Conservation (phyloP, 78 protist genomes). For the Emiliania huxleyi region DNA sequence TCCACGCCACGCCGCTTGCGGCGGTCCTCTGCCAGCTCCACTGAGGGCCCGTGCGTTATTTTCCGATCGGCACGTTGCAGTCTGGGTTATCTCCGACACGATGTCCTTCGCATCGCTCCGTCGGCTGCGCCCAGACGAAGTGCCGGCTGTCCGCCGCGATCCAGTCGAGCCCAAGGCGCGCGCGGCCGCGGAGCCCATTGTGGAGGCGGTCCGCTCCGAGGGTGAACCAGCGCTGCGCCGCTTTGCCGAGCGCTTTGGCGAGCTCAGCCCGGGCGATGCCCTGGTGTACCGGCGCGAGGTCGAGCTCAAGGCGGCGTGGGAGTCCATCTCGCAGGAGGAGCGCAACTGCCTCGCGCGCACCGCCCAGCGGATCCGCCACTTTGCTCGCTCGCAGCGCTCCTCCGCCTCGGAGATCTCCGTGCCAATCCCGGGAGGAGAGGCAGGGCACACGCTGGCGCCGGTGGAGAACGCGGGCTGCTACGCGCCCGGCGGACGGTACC, state of each 20-base stretch:
- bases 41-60: too few relatives aligned
- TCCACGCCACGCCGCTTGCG: too few relatives aligned
- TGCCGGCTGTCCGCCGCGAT: constrained; percentile 23
- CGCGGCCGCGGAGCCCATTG: neutral
- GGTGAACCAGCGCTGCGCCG: constrained; percentile 9
- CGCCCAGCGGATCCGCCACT: constrained; percentile 32
- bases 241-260: constrained; percentile 29
- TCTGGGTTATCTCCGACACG: too few relatives aligned
- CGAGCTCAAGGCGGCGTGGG: constrained; percentile 47
- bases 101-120: too few relatives aligned
- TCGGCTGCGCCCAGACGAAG: neutral
- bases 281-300: neutral
- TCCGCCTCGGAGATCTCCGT: neutral
- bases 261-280: neutral
- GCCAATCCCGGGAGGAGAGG: constrained; percentile 56
- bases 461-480: constrained; percentile 67
- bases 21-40: too few relatives aligned
- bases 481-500: constrained; percentile 72
- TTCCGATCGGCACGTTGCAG: too few relatives aligned
- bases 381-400: constrained; percentile 38
- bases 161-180: constrained; percentile 47
- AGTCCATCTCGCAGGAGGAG: neutral
- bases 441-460: constrained; percentile 57
- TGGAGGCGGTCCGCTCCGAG: neutral
- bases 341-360: neutral